Base-by-base conservation (phyloP, 306 rosid species). In the Quercus ilex region DNA sequence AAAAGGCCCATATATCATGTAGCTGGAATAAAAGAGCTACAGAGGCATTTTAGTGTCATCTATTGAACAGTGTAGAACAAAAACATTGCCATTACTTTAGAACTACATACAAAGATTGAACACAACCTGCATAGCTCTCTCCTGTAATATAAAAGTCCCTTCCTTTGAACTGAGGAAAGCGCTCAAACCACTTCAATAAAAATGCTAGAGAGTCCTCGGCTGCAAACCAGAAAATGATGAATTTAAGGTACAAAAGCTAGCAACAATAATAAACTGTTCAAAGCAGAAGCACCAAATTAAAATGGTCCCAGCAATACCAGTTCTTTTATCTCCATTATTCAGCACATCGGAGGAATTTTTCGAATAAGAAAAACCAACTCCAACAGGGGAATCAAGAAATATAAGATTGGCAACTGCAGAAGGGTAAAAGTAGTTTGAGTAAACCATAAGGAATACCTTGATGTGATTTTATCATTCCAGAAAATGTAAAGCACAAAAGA, bases 361-460 rank as follows among this genome's bases (percentile, higher is more conserved):
- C n/a, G 97, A 92, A 87, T 94, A 94, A 30, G 98, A 94, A 86
- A 87, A 94, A 59, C 98, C 98, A 79, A 94, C 98, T 81, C 98
- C 98, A 84, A 83, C 93, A 78, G 97, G 97, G 75, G 97, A 83
- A 68, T 94, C 98, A 12, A 94, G 10, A 81, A 91, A 94, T 68
- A 94, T 80, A 88, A 92, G 26, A 57, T 94, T 94, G 83, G 98
- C 98, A 88, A 86, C 97, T 94, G 83, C 81, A 81, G 75, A 71
- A 82, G 35, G 30, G 72, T 41, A 79, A 68, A 77, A 70, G n/a
- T 4, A 58, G 60, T 84, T 11, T 59, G 26, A 3, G 53, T 43
- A 38, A 14, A 74, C 19, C 31, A 38, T 68, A 4, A 67, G 18
- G 59, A 58, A 80, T n/a, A 4, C 20, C 10, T 23, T 19, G 33